Base-by-base conservation (phyloP, 2,329 filamentous ascomycete species). In the Ophiocordyceps polyrhachis-furcata region DNA sequence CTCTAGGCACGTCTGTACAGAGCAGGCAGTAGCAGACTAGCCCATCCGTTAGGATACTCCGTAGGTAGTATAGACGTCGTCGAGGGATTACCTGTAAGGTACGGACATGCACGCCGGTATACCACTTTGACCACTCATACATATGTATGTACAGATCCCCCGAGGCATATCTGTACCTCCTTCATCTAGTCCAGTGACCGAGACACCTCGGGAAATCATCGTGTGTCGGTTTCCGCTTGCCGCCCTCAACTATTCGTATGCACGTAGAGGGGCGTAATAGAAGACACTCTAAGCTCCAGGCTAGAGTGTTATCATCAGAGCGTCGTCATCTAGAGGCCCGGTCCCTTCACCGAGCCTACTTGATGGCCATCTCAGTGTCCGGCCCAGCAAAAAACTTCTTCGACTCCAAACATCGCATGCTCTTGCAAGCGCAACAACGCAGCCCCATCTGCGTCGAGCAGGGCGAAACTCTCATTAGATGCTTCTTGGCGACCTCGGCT, bases 381-480 rank as follows among this genome's bases (percentile, higher is more conserved):
- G 65, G 62, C 43, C 57, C 56, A 7, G 70, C 70, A 56, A 80
- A 81, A 59, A 80, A 81, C 53, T 72, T 74, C 62, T 82, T 83
- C 44, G 79, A 80, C 62, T 88, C 86, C 45, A 80, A 62, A 62
- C 91, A 98, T 54, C 81, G 75, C 56, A 93, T 85, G 58, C 83
- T 96, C 63, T 77, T 88, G 66, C 91, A 98, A 6, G 84, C 88
- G 2, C 93, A 91, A 65, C 91, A 98, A 53, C 91, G 78, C 52
- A 98, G 65, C 9, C 77, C 78, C 84, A 98, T 87, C 65, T 96
- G 91, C 46, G 69, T 68, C 28, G 84, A 93, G 59, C 83, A 89
- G 11, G 67, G 58, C 11, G 67, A 53, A 5, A 81, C 81, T 49
- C 75, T 79, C 44, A 77, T 68, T 44, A 98, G 64, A 65, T 98